phyloP scores from a whole-genome alignment of 2,329 filamentous ascomycete species.

The Cercospora zeina region DNA sequence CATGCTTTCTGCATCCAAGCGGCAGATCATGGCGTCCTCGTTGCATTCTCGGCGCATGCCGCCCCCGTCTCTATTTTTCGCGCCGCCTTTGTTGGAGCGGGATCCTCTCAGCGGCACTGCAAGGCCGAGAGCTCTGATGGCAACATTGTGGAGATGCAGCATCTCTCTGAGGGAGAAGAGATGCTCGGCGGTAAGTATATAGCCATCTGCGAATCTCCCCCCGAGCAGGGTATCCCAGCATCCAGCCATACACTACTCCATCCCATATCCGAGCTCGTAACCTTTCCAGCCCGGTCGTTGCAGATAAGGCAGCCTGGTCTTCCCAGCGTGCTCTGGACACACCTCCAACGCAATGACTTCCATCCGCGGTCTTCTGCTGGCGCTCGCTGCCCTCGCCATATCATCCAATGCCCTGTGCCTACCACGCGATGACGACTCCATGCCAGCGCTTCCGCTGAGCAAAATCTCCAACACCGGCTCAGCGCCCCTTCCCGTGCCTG shows the following conservation, averaged over 20 bases:
- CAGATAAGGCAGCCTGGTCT: neutral
- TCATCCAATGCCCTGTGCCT: conserved; percentile 16
- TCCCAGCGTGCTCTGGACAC: neutral
- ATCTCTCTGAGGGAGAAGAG: neutral
- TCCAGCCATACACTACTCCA: neutral
- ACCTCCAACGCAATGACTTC: conserved; percentile 20
- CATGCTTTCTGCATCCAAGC: conserved; percentile 15
- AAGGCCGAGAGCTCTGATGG: neutral
- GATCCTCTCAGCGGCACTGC: conserved; percentile 19
- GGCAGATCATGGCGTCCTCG: conserved; percentile 21
- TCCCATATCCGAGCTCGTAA: neutral
- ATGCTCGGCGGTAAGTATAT: conserved; percentile 21
- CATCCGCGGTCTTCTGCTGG: conserved; percentile 21
- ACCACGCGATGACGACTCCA: neutral
- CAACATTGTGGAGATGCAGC: conserved; percentile 6
- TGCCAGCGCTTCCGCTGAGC: conserved; percentile 23
- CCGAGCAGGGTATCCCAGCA: conserved; percentile 16
- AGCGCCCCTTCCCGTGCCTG: conserved; percentile 26
- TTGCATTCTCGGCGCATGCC: conserved; percentile 7
- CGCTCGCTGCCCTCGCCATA: conserved; percentile 19
- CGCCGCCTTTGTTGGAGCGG: conserved; percentile 10
- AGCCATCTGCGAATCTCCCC: neutral
- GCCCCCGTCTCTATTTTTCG: conserved; percentile 21
- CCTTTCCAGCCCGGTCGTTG: neutral
- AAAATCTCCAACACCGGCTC: conserved; percentile 25